A percentile compares a stretch with the other conserved stretches of the same genome.
phyloP scores from a whole-genome alignment of 495 filamentous ascomycete species.

The Xylaria acuta region DNA sequence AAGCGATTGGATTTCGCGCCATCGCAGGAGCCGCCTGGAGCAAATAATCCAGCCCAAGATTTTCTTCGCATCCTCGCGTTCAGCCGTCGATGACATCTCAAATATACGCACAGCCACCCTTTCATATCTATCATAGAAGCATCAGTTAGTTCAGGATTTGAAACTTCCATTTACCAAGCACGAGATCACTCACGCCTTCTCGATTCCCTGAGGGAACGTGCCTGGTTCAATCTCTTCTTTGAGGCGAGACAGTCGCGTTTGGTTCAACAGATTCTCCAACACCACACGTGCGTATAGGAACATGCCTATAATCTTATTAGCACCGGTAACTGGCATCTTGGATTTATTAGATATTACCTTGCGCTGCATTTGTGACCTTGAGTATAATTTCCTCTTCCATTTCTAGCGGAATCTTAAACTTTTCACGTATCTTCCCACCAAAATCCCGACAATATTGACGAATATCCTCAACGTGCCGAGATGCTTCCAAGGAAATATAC shows the following conservation, averaged over 20 bases:
- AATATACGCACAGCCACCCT: conserved; percentile 20
- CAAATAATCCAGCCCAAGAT: conserved; percentile 24
- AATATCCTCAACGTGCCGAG: conserved; percentile 15
- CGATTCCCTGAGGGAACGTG: not conserved
- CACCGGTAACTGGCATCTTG: not conserved
- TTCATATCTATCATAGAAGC: conserved; percentile 15
- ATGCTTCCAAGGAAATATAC: conserved; percentile 7
- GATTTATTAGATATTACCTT: conserved; percentile 16
- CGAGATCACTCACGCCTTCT: not conserved
- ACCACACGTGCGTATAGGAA: conserved; percentile 27
- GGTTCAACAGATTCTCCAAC: conserved; percentile 19
- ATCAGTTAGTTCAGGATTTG: not conserved
- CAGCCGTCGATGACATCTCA: not conserved
- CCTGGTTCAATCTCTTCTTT: conserved; percentile 11
- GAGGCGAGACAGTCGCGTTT: not conserved
- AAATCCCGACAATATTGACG: conserved; percentile 16
- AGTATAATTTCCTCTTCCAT: not conserved
- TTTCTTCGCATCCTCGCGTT: conserved; percentile 21
- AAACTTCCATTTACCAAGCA: not conserved
- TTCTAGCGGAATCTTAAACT: conserved; percentile 9
- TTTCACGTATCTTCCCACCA: conserved; percentile 2
- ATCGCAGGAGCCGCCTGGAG: conserved; percentile 21
- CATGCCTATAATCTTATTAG: conserved; percentile 15
- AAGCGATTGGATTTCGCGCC: conserved; percentile 26
- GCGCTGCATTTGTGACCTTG: conserved; percentile 11